Conservation (phyloP, 2,329 filamentous ascomycete species). For the Cadophora gregata region DNA sequence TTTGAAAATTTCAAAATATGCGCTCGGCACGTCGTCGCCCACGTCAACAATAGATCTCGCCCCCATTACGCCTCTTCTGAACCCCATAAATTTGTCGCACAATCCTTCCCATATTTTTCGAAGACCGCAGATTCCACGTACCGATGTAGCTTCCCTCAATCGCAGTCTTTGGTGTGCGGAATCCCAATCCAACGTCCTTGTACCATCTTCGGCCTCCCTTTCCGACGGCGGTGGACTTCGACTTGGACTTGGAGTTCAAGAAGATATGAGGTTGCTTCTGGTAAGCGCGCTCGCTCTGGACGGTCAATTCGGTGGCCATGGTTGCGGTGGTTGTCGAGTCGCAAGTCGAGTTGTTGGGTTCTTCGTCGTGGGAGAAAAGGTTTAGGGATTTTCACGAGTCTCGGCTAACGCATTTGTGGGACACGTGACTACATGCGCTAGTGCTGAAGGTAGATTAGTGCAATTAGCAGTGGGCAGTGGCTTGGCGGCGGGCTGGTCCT, state of each 20-base stretch:
- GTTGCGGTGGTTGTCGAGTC: conserved; percentile 44
- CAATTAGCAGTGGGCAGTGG: not conserved
- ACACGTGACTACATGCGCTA: conserved; percentile 26
- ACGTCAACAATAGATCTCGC: not conserved
- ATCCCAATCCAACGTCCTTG: conserved; percentile 99
- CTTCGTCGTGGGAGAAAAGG: conserved; percentile 27
- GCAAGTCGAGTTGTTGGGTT: conserved; percentile 31
- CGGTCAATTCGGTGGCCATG: conserved; percentile 98
- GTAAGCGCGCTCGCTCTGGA: conserved; percentile 99
- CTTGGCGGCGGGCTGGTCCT: not conserved
- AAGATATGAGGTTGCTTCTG: conserved; percentile 99
- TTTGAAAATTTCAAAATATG: conserved; percentile 10
- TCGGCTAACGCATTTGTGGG: conserved; percentile 32
- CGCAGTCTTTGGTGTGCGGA: conserved; percentile 97
- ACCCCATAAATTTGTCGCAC: conserved; percentile 13
- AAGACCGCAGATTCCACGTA: conserved; percentile 62
- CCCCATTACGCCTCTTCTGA: not conserved
- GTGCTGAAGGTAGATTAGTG: not conserved
- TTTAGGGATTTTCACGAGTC: conserved; percentile 29
- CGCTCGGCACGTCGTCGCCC: not conserved
- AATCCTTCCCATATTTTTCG: conserved; percentile 3
- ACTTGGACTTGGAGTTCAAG: conserved; percentile 94
- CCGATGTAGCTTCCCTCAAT: conserved; percentile 99
- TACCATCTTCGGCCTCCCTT: conserved; percentile 96
- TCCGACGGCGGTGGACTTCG: conserved; percentile 82